These are phyloP conservation scores for Cercophora scortea DNA, from an alignment of 495 filamentous ascomycete species.

Conservation along the genomic window DNA sequence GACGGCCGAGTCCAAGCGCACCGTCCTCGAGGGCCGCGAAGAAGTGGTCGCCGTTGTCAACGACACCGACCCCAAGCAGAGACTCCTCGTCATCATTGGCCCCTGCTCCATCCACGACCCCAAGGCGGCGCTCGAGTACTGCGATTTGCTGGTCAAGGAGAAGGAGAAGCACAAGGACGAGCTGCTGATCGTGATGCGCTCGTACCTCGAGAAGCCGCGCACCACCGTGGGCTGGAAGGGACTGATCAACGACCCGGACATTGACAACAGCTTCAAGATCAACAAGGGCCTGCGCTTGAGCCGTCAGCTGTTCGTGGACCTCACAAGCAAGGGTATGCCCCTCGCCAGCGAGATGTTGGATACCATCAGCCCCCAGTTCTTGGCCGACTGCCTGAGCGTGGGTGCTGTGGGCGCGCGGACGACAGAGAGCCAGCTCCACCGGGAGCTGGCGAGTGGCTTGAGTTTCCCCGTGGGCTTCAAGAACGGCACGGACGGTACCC, in stretches of 20 bases:
- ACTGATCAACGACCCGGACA: conserved; percentile 97
- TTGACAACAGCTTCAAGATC: conserved; percentile 97
- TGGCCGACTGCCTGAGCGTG: conserved; percentile 86
- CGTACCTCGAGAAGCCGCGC: conserved; percentile 97
- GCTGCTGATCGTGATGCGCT: conserved; percentile 92
- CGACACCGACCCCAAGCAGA: conserved; percentile 62
- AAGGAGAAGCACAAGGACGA: conserved; percentile 88
- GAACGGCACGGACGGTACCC: conserved; percentile 92
- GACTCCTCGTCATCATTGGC: conserved; percentile 87
- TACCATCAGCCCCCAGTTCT: conserved; percentile 96
- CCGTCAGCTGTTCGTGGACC: conserved; percentile 87
- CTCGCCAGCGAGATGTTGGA: conserved; percentile 97
- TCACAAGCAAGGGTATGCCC: conserved; percentile 95
- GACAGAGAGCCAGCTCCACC: conserved; percentile 91
- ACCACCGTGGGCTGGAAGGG: conserved; percentile 99
- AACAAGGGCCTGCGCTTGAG: conserved; percentile 90
- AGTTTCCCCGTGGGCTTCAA: conserved; percentile 99
- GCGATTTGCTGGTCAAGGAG: conserved; percentile 68
- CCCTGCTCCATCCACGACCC: conserved; percentile 99
- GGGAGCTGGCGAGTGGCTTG: conserved; percentile 87
- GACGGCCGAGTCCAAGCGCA: conserved; percentile 65
- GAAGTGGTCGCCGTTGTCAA: conserved; percentile 78
- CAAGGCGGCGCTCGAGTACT: conserved; percentile 85
- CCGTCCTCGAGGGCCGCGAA: conserved; percentile 72
- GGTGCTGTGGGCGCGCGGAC: conserved; percentile 94